Evolutionary conservation across 495 filamentous ascomycete genomes (phyloP).

Genomic region (Penicillium taxi): DNA sequence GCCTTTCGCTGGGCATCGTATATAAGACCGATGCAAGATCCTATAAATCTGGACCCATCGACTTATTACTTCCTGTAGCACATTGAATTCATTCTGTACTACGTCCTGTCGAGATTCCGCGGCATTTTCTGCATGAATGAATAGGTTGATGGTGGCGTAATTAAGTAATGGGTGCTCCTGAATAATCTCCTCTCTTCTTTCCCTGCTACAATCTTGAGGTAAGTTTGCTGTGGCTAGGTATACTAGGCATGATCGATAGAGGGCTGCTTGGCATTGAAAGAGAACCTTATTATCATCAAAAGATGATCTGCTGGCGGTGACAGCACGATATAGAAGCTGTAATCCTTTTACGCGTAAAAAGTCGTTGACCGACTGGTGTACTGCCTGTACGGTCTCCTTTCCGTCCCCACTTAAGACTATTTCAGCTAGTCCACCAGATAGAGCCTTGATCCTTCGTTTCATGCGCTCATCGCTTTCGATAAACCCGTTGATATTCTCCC

Average conservation of each 20-base stretch:
- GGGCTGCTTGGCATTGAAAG: slow-evolving; percentile 2
- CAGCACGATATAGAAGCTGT: slow-evolving; percentile 11
- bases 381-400: slow-evolving; percentile 6
- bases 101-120: not conserved
- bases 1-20: not conserved
- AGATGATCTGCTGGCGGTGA: not conserved
- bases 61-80: slow-evolving; percentile 3
- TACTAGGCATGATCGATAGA: slow-evolving; percentile 6
- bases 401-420: not conserved
- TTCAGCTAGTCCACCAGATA: slow-evolving; percentile 12
- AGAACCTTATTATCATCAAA: not conserved
- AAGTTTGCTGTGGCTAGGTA: slow-evolving; percentile 8
- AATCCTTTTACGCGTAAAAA: slow-evolving; percentile 9
- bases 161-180: slow-evolving; percentile 1
- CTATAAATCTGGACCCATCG: slow-evolving; percentile 3
- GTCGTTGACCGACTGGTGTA: slow-evolving; percentile 15
- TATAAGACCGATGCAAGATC: not conserved
- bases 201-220: no score
- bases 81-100: slow-evolving; percentile 1
- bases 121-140: slow-evolving; percentile 9
- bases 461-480: slow-evolving; percentile 8
- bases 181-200: not conserved
- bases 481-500: slow-evolving; percentile 2
- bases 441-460: slow-evolving; percentile 5
- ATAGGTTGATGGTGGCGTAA: slow-evolving; percentile 8